Evolutionary conservation across 139 green algal genomes (phyloP).

Genomic region (Auxenochlorella pyrenoidosa): DNA sequence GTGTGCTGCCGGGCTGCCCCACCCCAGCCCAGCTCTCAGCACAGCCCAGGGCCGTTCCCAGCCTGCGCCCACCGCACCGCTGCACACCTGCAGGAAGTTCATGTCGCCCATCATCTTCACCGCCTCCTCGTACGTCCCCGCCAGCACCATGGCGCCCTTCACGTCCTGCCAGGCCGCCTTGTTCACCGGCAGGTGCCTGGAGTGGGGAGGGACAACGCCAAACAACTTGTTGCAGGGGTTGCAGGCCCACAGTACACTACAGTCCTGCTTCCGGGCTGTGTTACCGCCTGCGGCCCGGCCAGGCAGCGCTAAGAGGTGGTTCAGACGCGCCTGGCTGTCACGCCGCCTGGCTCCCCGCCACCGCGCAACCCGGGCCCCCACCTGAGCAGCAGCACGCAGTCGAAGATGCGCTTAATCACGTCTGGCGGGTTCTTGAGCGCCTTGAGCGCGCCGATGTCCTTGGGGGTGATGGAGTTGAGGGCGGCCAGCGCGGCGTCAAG

Average conservation of each 20-base stretch:
- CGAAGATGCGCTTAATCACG: conserved; percentile 97
- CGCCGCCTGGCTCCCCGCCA: no score
- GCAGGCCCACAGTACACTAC: no score
- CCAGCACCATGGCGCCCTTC: conserved; percentile 85
- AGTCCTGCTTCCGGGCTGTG: no score
- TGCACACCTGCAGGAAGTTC: conserved; percentile 75
- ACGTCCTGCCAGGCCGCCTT: conserved; percentile 83
- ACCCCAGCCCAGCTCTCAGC: neutral
- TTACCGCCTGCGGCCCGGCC: no score
- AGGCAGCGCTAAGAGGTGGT: no score
- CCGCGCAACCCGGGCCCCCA: neutral
- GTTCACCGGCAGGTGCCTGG: conserved; percentile 56
- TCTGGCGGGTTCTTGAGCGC: conserved; percentile 95
- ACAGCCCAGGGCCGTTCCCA: no score
- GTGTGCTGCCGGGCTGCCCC: no score
- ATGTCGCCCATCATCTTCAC: conserved; percentile 97
- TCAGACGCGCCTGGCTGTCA: no score
- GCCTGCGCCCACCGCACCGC: no score
- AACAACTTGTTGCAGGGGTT: neutral
- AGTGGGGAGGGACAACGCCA: neutral
- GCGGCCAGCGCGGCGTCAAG: conserved; percentile 89
- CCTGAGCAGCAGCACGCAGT: conserved; percentile 90
- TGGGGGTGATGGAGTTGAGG: conserved; percentile 90
- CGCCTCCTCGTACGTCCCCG: conserved; percentile 83
- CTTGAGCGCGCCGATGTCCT: conserved; percentile 80